Evolutionary conservation across 257 asterid genomes (phyloP).

Genomic region (Salvia rosmarinus): DNA sequence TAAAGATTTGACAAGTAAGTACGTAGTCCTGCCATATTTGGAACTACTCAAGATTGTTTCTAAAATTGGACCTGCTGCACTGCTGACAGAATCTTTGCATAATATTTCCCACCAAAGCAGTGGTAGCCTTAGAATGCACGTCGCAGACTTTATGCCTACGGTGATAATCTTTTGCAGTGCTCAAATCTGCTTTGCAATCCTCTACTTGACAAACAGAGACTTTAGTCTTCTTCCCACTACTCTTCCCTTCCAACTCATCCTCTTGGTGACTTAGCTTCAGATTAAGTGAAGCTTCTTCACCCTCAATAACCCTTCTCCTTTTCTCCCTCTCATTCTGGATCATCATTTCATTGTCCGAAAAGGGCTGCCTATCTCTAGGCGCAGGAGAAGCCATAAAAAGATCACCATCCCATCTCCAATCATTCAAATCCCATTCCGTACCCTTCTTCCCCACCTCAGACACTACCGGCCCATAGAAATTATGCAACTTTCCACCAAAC

Average conservation of each 20-base stretch:
- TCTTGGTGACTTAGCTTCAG: constrained; percentile 79
- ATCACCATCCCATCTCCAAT: constrained; percentile 98
- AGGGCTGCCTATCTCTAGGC: constrained; percentile 64
- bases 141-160: constrained; percentile 91
- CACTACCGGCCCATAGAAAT: constrained; percentile 48
- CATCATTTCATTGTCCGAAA: constrained; percentile 49
- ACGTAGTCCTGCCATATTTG: not conserved
- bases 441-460: constrained; percentile 64
- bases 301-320: constrained; percentile 56
- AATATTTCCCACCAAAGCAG: constrained; percentile 73
- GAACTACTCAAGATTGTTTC: too few relatives aligned
- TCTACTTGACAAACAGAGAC: constrained; percentile 76
- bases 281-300: constrained; percentile 60
- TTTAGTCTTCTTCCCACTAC: constrained; percentile 73
- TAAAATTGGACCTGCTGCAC: constrained; percentile 77
- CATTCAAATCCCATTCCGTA: constrained; percentile 83
- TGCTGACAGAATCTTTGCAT: constrained; percentile 96
- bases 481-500: constrained; percentile 46
- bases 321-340: constrained; percentile 55
- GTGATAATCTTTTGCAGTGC: constrained; percentile 82
- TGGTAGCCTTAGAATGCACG: constrained; percentile 77
- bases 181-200: constrained; percentile 82
- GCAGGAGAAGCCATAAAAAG: constrained; percentile 58
- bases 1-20: constrained; percentile 1
- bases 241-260: constrained; percentile 57